Evolutionary conservation across 805 yeast species (phyloP), one percentile per base, ranked within the genome.

Genomic region (Candida succiphila): DNA sequence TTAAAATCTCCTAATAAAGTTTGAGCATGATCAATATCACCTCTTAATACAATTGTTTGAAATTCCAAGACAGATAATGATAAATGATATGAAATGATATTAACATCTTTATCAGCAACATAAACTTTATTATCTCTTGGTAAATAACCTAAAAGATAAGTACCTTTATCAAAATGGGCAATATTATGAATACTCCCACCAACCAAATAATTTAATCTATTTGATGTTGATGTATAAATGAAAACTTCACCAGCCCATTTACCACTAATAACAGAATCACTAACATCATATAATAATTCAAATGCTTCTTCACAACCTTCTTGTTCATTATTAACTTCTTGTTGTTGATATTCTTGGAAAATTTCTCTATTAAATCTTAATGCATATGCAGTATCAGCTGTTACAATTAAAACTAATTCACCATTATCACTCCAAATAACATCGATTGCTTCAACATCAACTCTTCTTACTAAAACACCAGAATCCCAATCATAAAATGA

Each of bases 241-340:
- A 89, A 88, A 30, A 92, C 96, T 63, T 92, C 97, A 44, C 97
- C 98, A 48, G 88, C 87, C 87, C 96, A 92, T 56, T 78, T 80
- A 50, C 96, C 96, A 20, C 94, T 79, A 39, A 83, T 75, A 25
- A 89, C 73, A 15, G 77, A 62, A 54, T 92, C 99, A 37, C 73
- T 71, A 38, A 86, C 71, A 40, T 94, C 95, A 49, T 79, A 74
- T 37, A 85, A 64, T 17, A 88, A 88, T 35, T 84, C 94, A 54
- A 92, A 86, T 13, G 89, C 73, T 25, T 72, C 80, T 51, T 83
- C 96, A 25, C 82, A 82, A 44, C 96, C 97, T 54, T 87, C 96
- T 51, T 85, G 94, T 5, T 75, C 72, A 50, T 76, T 83, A 36
- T 72, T 58, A 8, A 65, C 56, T 36, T 74, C 85, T 30, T 63